These are phyloP conservation scores for Rutstroemia sydowiana DNA, from an alignment of 2,329 filamentous ascomycete genomes.

Conservation along the genomic window DNA sequence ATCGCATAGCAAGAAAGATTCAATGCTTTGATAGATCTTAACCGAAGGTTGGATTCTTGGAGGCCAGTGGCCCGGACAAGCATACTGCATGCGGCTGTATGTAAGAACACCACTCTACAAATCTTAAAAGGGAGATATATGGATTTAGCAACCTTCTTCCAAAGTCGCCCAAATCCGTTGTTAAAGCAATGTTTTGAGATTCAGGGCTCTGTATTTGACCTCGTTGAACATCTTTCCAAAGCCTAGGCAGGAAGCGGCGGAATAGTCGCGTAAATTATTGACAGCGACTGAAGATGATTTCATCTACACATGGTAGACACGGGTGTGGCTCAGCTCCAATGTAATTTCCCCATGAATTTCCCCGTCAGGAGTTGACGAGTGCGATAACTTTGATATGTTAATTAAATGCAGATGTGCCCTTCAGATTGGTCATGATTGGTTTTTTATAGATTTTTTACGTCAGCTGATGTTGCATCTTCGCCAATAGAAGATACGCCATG, in stretches of 20 bases:
- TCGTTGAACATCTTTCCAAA: too few relatives aligned
- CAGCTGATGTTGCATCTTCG: conserved; percentile 6
- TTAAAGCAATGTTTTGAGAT: neutral
- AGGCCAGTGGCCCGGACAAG: too few relatives aligned
- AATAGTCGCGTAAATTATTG: too few relatives aligned
- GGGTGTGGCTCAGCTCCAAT: neutral
- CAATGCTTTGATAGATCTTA: too few relatives aligned
- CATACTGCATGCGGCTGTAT: too few relatives aligned
- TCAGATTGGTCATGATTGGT: neutral
- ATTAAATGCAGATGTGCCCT: neutral
- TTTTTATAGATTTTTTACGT: neutral
- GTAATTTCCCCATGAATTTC: neutral
- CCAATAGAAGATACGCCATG: neutral
- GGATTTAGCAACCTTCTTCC: neutral
- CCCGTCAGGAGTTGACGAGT: neutral
- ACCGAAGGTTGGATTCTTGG: too few relatives aligned
- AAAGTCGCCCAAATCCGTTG: neutral
- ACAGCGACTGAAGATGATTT: neutral
- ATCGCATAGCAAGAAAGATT: too few relatives aligned
- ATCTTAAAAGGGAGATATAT: too few relatives aligned
- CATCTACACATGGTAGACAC: neutral
- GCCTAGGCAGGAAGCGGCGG: neutral
- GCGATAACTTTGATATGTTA: neutral
- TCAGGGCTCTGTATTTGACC: neutral
- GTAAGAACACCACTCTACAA: too few relatives aligned